A percentile compares a stretch with the other conserved stretches of the same genome.
These are phyloP conservation scores for Rhizopogon roseolus DNA, from an alignment of 768 basidiomycete genomes.

Conservation along the genomic window DNA sequence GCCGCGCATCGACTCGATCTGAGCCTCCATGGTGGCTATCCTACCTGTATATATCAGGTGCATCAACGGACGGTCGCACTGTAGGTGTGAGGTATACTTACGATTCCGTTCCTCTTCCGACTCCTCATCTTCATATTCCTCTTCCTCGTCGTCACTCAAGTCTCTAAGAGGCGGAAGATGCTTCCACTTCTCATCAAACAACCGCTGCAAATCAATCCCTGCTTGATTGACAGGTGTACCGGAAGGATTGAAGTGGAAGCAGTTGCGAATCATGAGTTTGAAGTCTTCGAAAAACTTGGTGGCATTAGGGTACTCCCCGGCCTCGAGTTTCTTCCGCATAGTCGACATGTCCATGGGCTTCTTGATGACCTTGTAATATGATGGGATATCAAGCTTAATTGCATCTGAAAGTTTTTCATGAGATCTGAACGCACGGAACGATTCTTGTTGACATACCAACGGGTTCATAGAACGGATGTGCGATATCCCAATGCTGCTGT, in stretches of 20 bases:
- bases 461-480: conserved; percentile 88
- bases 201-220: conserved; percentile 75
- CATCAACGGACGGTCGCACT: conserved; percentile 9
- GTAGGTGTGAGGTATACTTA: conserved; percentile 16
- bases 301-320: conserved; percentile 69
- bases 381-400: conserved; percentile 71
- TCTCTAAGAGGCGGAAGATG: conserved; percentile 59
- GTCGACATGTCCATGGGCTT: conserved; percentile 94
- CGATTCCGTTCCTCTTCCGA: conserved; percentile 66
- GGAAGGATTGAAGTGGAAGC: conserved; percentile 86
- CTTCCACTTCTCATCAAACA: conserved; percentile 94
- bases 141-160: conserved; percentile 55
- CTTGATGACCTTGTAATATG: conserved; percentile 85
- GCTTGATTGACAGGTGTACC: conserved; percentile 85
- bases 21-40: conserved; percentile 73
- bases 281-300: conserved; percentile 86
- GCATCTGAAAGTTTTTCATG: conserved; percentile 47
- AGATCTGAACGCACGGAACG: too few relatives aligned
- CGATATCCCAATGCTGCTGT: conserved; percentile 70
- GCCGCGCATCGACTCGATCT: conserved; percentile 73
- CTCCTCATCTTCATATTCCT: conserved; percentile 60
- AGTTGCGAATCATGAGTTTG: conserved; percentile 93
- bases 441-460: conserved; percentile 64
- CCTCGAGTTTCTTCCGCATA: conserved; percentile 82
- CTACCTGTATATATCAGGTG: conserved; percentile 41